Evolutionary conservation across 2,329 filamentous ascomycete genomes (phyloP).

Genomic region (Penicillium palitans): DNA sequence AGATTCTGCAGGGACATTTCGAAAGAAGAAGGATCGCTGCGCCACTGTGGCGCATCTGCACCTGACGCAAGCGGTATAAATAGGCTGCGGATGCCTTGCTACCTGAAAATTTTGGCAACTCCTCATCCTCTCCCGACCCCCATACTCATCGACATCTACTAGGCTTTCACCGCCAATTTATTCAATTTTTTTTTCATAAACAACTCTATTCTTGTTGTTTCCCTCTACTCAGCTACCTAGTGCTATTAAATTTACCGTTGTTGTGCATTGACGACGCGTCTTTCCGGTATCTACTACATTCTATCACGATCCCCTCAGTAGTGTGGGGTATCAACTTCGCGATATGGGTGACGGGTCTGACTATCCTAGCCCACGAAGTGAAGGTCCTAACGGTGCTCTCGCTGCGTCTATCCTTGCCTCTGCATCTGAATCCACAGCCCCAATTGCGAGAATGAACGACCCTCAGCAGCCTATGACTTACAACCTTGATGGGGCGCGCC

Average conservation of each 20-base stretch:
- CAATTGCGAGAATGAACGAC: slow-evolving; percentile 40
- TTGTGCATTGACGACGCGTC: slow-evolving; percentile 22
- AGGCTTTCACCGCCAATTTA: slow-evolving; percentile 10
- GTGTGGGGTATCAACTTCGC: slow-evolving; percentile 33
- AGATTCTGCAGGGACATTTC: slow-evolving; percentile 1
- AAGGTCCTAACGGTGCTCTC: slow-evolving; percentile 40
- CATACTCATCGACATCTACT: slow-evolving; percentile 15
- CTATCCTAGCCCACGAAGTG: slow-evolving; percentile 47
- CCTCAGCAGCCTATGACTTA: slow-evolving; percentile 31
- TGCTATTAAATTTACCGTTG: slow-evolving; percentile 3
- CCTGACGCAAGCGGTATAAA: slow-evolving; percentile 11
- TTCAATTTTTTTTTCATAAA: background rate
- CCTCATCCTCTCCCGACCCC: slow-evolving; percentile 11
- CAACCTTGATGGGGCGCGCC: slow-evolving; percentile 37
- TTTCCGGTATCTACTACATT: slow-evolving; percentile 24
- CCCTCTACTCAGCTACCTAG: background rate
- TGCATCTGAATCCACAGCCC: slow-evolving; percentile 35
- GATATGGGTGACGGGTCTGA: slow-evolving; percentile 46
- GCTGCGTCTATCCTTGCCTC: slow-evolving; percentile 37
- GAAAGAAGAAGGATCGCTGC: slow-evolving; percentile 11
- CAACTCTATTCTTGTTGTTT: background rate
- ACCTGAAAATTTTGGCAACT: slow-evolving; percentile 31
- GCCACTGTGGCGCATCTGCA: slow-evolving; percentile 20
- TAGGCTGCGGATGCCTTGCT: slow-evolving; percentile 27
- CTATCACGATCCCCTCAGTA: slow-evolving; percentile 23